Evolutionary conservation across 1,284 basidiomycete species (phyloP).

Genomic region (Lignosus rhinocerotis): DNA sequence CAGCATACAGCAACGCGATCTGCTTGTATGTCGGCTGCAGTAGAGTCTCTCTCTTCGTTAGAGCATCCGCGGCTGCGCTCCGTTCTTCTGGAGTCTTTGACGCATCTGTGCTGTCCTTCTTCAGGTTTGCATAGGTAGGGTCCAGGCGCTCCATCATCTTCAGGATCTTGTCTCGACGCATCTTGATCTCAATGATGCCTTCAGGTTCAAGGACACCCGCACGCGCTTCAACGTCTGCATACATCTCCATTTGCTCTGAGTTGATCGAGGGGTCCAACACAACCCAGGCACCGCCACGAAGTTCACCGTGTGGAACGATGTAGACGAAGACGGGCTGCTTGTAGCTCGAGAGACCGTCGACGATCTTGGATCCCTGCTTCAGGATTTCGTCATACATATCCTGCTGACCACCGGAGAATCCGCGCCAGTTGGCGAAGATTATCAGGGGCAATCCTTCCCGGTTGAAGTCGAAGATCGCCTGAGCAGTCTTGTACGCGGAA

Average conservation of each 20-base stretch:
- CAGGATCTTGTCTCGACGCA: conserved; percentile 89
- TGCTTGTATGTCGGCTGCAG: conserved; percentile 92
- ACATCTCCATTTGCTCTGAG: conserved; percentile 98
- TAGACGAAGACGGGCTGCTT: conserved; percentile 99
- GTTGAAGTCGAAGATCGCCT: conserved; percentile 98
- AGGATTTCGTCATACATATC: conserved; percentile 97
- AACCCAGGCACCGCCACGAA: conserved; percentile 99
- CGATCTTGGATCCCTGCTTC: conserved; percentile 96
- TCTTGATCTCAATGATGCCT: conserved; percentile 94
- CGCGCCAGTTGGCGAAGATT: conserved; percentile 99
- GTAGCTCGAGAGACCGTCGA: conserved; percentile 96
- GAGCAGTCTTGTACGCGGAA: conserved; percentile 99
- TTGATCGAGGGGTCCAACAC: conserved; percentile 98
- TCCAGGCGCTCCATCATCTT: conserved; percentile 95
- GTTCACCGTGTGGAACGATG: conserved; percentile 97
- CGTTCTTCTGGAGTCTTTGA: conserved; percentile 76
- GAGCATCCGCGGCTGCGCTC: conserved; percentile 62
- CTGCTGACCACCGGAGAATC: conserved; percentile 99
- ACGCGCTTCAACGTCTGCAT: conserved; percentile 92
- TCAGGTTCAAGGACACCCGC: conserved; percentile 98
- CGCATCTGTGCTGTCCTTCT: conserved; percentile 76
- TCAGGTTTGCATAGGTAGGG: conserved; percentile 78
- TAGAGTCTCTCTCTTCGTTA: conserved; percentile 81
- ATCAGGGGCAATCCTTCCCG: conserved; percentile 96
- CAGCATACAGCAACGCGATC: conserved; percentile 92